Evolutionary conservation across 2,329 filamentous ascomycete genomes (phyloP).

Genomic region (Catunica adiposa): DNA sequence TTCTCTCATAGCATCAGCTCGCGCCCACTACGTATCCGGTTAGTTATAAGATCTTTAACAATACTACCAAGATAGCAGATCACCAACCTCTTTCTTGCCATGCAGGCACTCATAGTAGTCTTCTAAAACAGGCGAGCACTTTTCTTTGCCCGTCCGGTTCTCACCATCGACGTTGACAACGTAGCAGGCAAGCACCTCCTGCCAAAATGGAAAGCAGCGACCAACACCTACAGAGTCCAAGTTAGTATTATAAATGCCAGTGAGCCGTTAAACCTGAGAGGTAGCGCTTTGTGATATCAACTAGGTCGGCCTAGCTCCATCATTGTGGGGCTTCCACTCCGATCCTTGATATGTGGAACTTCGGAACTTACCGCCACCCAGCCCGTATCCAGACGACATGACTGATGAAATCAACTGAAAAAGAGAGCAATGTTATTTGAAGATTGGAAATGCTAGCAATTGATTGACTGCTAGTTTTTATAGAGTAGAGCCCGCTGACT

Average conservation of each 20-base stretch:
- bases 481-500: neutral
- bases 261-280: neutral
- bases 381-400: constrained; percentile 73
- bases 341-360: neutral
- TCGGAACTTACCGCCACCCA: constrained; percentile 50
- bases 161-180: constrained; percentile 77
- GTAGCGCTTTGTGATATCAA: neutral
- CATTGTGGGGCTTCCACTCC: neutral
- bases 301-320: neutral
- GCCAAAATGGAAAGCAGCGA: constrained; percentile 98
- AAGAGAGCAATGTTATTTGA: neutral
- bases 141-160: constrained; percentile 66
- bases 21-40: constrained; percentile 43
- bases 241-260: neutral
- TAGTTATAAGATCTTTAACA: neutral
- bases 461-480: neutral
- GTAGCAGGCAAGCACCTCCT: constrained; percentile 96
- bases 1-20: constrained; percentile 61
- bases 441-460: neutral
- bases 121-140: constrained; percentile 71
- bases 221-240: constrained; percentile 31
- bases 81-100: constrained; percentile 89
- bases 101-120: constrained; percentile 99
- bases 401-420: neutral
- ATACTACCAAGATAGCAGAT: neutral